Base-by-base conservation (phyloP, 352 stramenopile species). In the Albugo laibachii region DNA sequence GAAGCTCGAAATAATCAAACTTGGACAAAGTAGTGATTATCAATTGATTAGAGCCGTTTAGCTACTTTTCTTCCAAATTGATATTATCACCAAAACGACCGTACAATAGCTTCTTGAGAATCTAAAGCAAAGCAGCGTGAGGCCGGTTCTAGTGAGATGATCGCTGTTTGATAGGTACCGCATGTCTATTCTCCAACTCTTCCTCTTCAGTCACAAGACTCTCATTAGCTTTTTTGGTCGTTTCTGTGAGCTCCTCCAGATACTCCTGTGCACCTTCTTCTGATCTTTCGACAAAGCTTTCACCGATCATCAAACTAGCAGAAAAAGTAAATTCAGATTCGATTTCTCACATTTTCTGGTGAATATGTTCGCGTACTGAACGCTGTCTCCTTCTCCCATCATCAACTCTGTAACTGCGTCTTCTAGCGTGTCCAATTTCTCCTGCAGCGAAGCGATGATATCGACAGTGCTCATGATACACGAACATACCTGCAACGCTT, bases 351-450 rank as follows among this genome's bases (percentile, higher is more conserved):
- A 36, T 19, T 36, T 16, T 16, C 1, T 37, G 20, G 16, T 10
- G 18, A 39, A 12, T 12, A 47, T 12, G 11, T 13, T 8, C 16
- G 65, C 68, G 41, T 47, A 85, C 72, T 81, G 63, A 41, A 89
- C 76, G 44, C 81, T 71, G 54, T 86, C 77, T 54, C 77, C 79
- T 43, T 91, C 77, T 46, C 73, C 76, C 86, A 97, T 97, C 92
- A 97, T 97, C 36, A 98, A 75, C 75, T 98, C 94, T 50, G 93
- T 96, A 43, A 82, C 95, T 40, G 93, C 93, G 64, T 98, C 93
- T 55, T 97, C 92, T 45, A 97, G 63, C 50, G 91, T 92, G 61
- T 98, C 92, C 36, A 97, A 55, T 39, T 92, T 83, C 71, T 96
- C 92, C 80, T 95, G 50, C 41, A 53, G 27, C 42, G 39, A 13